These are phyloP conservation scores for Wickerhamiella siamensis DNA, from an alignment of 805 yeast genomes.

Conservation along the genomic window DNA sequence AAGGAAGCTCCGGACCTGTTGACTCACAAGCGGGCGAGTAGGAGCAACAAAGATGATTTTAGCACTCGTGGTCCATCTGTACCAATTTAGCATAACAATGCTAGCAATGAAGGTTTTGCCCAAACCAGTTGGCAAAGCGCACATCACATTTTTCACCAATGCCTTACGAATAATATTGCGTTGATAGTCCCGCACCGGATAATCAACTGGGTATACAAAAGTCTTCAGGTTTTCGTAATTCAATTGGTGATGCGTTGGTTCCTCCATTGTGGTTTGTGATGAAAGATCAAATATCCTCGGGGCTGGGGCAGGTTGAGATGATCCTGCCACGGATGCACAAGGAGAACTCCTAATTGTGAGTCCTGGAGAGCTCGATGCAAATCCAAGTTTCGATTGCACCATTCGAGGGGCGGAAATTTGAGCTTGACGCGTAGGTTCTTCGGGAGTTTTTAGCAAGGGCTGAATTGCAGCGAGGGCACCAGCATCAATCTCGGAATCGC, in stretches of 20 bases:
- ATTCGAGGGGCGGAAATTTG: neutral
- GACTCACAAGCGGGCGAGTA: conserved; percentile 89
- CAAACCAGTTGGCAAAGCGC: conserved; percentile 92
- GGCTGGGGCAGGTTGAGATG: neutral
- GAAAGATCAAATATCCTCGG: conserved; percentile 1
- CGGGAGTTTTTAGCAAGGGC: neutral
- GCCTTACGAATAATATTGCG: conserved; percentile 62
- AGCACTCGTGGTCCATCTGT: conserved; percentile 65
- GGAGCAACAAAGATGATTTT: conserved; percentile 94
- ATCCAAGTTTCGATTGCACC: neutral
- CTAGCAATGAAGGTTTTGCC: conserved; percentile 96
- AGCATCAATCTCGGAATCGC: neutral
- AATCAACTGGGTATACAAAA: conserved; percentile 75
- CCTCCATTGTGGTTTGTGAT: neutral
- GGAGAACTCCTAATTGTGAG: neutral
- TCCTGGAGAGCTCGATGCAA: neutral
- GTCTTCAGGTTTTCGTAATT: conserved; percentile 28
- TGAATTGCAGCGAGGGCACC: neutral
- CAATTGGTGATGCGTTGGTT: conserved; percentile 29
- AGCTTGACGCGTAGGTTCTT: neutral
- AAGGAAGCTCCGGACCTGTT: conserved; percentile 86
- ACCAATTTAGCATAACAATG: conserved; percentile 80
- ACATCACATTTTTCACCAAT: conserved; percentile 56
- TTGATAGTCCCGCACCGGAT: conserved; percentile 78
- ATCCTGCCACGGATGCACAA: neutral